Evolutionary conservation across 1,284 basidiomycete genomes (phyloP), one percentile per base, ranked within the genome.

Genomic region (Leccinum griseonigrum): DNA sequence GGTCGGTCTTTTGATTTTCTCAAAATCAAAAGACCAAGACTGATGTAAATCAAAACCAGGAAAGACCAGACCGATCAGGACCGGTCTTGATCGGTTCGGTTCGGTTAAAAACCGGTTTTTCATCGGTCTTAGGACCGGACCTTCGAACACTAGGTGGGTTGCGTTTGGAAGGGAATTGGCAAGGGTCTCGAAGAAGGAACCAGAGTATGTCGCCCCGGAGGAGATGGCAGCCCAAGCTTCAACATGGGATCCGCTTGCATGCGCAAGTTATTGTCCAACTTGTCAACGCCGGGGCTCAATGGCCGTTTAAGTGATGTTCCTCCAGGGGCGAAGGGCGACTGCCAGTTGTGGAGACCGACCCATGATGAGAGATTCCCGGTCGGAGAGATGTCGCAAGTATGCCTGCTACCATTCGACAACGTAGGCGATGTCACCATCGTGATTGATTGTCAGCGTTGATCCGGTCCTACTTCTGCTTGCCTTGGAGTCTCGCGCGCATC

Each of bases 91-190:
- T n/a, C n/a, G n/a, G n/a, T n/a, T n/a, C n/a, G n/a, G n/a, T n/a
- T n/a, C n/a, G n/a, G n/a, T n/a, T n/a, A n/a, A n/a, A n/a, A n/a
- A n/a, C n/a, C n/a, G n/a, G n/a, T n/a, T n/a, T n/a, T n/a, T n/a
- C n/a, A n/a, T n/a, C n/a, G n/a, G n/a, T n/a, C n/a, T n/a, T n/a
- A n/a, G n/a, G n/a, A n/a, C n/a, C n/a, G n/a, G n/a, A n/a, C n/a
- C n/a, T n/a, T n/a, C n/a, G 86, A 86, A 66, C 78, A 84, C 5
- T 87, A 84, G 16, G 82, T 75, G 7, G 86, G 85, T 68, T 90
- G 89, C 6, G 82, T 85, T 66, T 85, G 82, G 82, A 91, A 88
- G 13, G 89, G 90, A 57, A 85, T 85, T 3, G 89, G 88, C n/a
- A 87, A 90, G 0, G 84, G 86, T 7, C 87, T 79, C 34, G 84